A percentile compares a stretch with the other conserved stretches of the same genome.
These are phyloP conservation scores for Astathelohania contejeani DNA, from an alignment of 371 early-diverging fungal genomes.

Conservation along the genomic window DNA sequence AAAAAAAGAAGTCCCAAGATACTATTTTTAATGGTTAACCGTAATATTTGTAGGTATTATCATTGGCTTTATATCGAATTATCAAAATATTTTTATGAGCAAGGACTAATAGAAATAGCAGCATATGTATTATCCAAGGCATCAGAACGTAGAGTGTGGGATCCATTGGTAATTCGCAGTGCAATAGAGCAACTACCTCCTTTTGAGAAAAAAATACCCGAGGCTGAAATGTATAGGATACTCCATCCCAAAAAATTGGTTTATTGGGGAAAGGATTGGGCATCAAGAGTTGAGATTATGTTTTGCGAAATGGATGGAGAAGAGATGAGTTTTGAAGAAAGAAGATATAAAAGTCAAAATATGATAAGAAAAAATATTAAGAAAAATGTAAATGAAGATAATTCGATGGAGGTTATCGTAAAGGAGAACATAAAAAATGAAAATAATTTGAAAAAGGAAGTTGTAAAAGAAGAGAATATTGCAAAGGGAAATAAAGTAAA, in stretches of 20 bases:
- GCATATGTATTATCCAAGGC: slow-evolving; percentile 17
- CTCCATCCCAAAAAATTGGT: slow-evolving; percentile 21
- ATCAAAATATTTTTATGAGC: slow-evolving; percentile 16
- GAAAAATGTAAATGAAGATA: too few species aligned
- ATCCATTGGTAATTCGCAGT: slow-evolving; percentile 2
- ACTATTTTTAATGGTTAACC: slow-evolving; percentile 45
- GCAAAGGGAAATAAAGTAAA: too few species aligned
- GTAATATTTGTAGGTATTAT: slow-evolving; percentile 29
- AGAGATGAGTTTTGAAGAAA: slow-evolving; percentile 16
- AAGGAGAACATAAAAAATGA: too few species aligned
- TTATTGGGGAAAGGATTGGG: slow-evolving; percentile 30
- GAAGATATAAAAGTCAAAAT: too few species aligned
- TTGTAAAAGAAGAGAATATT: too few species aligned
- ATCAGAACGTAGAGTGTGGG: slow-evolving; percentile 23
- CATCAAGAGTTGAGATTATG: slow-evolving; percentile 1
- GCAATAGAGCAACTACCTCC: slow-evolving; percentile 8
- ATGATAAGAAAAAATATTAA: too few species aligned
- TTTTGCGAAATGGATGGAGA: slow-evolving; percentile 5
- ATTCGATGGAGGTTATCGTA: too few species aligned
- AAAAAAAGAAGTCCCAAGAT: slow-evolving; percentile 21
- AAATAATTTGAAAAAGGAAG: too few species aligned
- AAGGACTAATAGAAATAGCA: slow-evolving; percentile 8
- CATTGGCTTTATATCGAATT: slow-evolving; percentile 46
- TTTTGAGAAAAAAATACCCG: neutral
- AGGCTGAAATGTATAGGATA: slow-evolving; percentile 5